Evolutionary conservation across 164 flowering plant genomes (phyloP), one percentile per base, ranked within the genome.

Genomic region (Chloranthus sessilifolius): DNA sequence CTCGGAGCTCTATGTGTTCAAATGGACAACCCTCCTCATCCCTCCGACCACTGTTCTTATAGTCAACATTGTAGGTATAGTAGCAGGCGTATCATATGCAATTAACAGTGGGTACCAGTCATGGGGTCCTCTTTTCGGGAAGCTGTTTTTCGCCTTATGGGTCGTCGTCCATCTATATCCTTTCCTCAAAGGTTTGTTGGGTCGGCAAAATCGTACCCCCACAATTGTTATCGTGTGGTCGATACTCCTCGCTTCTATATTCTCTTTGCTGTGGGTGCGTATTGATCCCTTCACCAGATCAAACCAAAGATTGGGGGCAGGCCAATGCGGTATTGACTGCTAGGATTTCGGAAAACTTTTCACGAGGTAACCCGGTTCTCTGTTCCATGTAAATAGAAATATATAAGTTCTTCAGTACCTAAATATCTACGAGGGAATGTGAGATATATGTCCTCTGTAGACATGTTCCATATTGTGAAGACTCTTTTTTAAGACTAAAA

Each of bases 221-320:
- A 87, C 98, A 1, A 90, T 90, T 11, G 95, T 90, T 46, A 85
- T 90, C 31, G 98, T 90, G 19, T 90, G 98, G 98, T 85, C 98
- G 1, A 61, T 87, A 7, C 95, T 90, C 17, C 98, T 90, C 5
- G 98, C 98, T 5, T 87, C 98, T 30, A 87, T 90, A 31, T 90
- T 90, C 87, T 87, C 95, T 26, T 65, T 90, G 71, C 75, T 90
- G 11, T 90, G 98, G 98, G 98, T 87, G 17, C 77, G 98, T 24
- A 82, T 90, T 12, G 87, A 90, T 52, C 98, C 98, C 12, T 90
- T 90, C 61, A 78, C 80, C 23, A 47, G 74, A 0, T 74, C 53
- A 20, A 12, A 79, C 36, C 52, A 72, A 9, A 76, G 59, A 55
- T 57, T 64, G 11, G 50, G 79, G 5, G 44, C 79, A 0, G 78